Evolutionary conservation across 306 rosid species (phyloP).

Genomic region (Trifolium pratense): DNA sequence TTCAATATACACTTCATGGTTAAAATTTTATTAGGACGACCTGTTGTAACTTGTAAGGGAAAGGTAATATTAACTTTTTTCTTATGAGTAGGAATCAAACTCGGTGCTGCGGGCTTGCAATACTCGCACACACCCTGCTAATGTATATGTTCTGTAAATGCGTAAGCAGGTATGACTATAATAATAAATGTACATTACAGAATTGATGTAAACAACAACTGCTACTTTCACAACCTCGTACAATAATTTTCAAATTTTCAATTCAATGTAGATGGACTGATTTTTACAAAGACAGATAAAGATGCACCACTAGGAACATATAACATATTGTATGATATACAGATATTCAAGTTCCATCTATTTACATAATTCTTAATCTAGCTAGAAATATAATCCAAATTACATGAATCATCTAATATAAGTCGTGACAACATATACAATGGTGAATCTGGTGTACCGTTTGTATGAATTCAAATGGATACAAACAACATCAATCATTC

Average conservation of each 20-base stretch:
- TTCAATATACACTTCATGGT: not conserved
- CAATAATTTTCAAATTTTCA: not conserved
- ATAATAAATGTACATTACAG: not conserved
- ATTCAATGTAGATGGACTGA: not conserved
- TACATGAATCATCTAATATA: constrained; percentile 28
- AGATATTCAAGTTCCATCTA: constrained; percentile 26
- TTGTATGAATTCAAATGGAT: not conserved
- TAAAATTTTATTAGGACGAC: not conserved
- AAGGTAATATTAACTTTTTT: not conserved
- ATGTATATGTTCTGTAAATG: not conserved
- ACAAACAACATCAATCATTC: constrained; percentile 28
- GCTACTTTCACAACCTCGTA: not conserved
- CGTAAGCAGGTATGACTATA: not conserved
- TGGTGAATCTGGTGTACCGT: not conserved
- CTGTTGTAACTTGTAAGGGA: not conserved
- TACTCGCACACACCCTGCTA: not conserved
- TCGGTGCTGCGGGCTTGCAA: not conserved
- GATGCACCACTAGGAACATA: not conserved
- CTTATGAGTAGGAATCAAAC: too few species aligned
- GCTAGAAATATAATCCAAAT: constrained; percentile 32
- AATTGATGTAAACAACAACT: not conserved
- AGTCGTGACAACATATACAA: constrained; percentile 31
- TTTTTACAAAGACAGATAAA: not conserved
- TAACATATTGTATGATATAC: not conserved
- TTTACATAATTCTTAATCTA: constrained; percentile 37